phyloP scores from a whole-genome alignment of 2,329 filamentous ascomycete genomes.

The Colletotrichum limetticola region DNA sequence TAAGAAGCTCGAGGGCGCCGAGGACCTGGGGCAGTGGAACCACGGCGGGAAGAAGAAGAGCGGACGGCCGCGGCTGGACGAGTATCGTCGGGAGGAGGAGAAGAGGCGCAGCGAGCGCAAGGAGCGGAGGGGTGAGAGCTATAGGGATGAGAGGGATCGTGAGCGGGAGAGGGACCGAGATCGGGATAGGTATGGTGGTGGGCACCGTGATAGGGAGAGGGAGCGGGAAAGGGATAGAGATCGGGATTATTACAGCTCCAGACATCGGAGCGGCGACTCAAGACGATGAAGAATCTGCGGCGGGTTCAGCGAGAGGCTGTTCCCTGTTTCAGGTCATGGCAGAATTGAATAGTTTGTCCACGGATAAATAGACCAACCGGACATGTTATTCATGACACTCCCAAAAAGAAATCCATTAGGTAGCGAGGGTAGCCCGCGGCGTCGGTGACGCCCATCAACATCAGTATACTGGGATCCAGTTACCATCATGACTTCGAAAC shows the following conservation, averaged over 20 bases:
- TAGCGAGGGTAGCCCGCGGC: too few relatives aligned
- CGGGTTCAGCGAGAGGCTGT: neutral
- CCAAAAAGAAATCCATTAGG: too few relatives aligned
- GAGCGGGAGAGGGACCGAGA: constrained; percentile 47
- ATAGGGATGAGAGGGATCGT: constrained; percentile 54
- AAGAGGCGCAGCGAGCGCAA: constrained; percentile 50
- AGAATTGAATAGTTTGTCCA: neutral
- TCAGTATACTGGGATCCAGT: too few relatives aligned
- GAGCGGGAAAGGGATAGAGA: constrained; percentile 36
- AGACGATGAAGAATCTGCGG: constrained; percentile 13
- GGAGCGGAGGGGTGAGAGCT: constrained; percentile 44
- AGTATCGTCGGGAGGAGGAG: constrained; percentile 54
- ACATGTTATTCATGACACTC: neutral
- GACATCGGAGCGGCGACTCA: constrained; percentile 31
- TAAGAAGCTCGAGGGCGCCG: constrained; percentile 77
- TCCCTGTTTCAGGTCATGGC: neutral
- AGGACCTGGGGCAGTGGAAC: constrained; percentile 85
- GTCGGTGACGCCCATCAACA: too few relatives aligned
- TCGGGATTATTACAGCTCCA: constrained; percentile 17
- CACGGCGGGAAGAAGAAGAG: constrained; percentile 66
- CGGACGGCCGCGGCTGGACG: constrained; percentile 58
- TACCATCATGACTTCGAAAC: too few relatives aligned
- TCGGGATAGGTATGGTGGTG: constrained; percentile 39
- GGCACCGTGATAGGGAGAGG: constrained; percentile 48
- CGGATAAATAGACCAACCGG: neutral